Evolutionary conservation across 768 basidiomycete species (phyloP), one percentile per base, ranked within the genome.

Genomic region (Tylopilus subfusipes): DNA sequence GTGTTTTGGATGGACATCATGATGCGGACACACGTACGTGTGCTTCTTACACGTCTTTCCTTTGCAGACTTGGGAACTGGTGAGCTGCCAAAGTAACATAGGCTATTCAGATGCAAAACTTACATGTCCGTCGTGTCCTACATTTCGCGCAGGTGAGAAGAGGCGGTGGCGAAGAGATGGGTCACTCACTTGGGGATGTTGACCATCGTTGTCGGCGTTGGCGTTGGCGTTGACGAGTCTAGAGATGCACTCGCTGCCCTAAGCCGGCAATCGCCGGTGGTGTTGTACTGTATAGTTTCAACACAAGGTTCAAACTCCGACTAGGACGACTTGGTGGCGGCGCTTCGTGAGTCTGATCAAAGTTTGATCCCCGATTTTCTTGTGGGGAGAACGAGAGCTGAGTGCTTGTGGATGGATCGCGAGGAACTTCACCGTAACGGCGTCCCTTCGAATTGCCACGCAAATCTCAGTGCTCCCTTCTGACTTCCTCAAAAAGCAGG

Each of bases 11-110:
- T 9, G 6, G 10, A n/a, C 7, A 36, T n/a, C n/a, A 16, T 24
- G 6, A 31, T 8, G 2, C 16, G 31, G 22, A 13, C 25, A 77
- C 90, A 50, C 90, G 52, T 78, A 93, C 90, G 93, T 96, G 83
- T 97, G 94, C 78, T 97, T 97, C 78, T 81, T 88, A 90, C 94
- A 97, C 67, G 83, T 76, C 78, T 94, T 96, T 75, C 93, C 92
- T 82, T 94, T 94, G 91, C 94, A 96, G 77, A 80, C 91, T 92
- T 63, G 31, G 42, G 33, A 53, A 58, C 22, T 31, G n/a, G 12
- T 61, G 31, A 57, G 56, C 27, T 21, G n/a, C 11, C 31, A 13
- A 40, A 40, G 39, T 6, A 19, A 8, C 18, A 12, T 2, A 12
- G 4, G n/a, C 2, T 5, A 38, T n/a, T 38, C 36, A 38, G 36